Conservation (phyloP, 345 rosid genomes). For the Luvunga scandens region DNA sequence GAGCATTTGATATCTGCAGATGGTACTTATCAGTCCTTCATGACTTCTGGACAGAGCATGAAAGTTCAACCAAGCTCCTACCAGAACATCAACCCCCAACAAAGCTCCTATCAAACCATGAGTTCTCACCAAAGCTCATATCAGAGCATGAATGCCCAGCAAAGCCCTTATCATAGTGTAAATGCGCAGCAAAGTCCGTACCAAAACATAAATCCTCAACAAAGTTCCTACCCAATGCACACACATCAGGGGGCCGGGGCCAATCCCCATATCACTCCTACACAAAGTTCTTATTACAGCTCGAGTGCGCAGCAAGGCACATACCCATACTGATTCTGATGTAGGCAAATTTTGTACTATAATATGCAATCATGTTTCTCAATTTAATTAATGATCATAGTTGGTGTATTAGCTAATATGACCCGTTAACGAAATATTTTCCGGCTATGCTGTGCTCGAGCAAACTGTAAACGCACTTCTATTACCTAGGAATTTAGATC, state of each 20-base stretch:
- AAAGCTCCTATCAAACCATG: neutral
- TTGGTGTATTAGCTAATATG: neutral
- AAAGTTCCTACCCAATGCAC: slow-evolving; percentile 16
- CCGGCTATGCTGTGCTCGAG: neutral
- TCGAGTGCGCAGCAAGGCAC: slow-evolving; percentile 26
- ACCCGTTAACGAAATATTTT: neutral
- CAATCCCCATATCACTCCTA: slow-evolving; percentile 17
- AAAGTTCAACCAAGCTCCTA: slow-evolving; percentile 23
- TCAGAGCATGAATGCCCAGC: slow-evolving; percentile 11
- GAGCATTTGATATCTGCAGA: slow-evolving; percentile 28
- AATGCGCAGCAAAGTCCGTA: slow-evolving; percentile 17
- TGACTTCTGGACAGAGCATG: slow-evolving; percentile 29
- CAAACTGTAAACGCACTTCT: neutral
- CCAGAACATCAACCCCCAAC: slow-evolving; percentile 9
- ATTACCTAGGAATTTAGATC: neutral
- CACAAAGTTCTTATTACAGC: slow-evolving; percentile 21
- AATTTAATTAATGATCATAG: neutral
- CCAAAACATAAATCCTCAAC: slow-evolving; percentile 20
- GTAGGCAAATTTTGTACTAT: slow-evolving; percentile 26
- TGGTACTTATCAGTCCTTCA: slow-evolving; percentile 18
- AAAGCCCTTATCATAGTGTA: slow-evolving; percentile 10
- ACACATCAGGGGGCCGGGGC: slow-evolving; percentile 24
- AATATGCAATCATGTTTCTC: neutral
- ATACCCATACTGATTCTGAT: slow-evolving; percentile 28
- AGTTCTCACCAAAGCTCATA: slow-evolving; percentile 15